These are phyloP conservation scores for Gossypium longicalyx DNA, from an alignment of 345 rosid genomes.

Conservation along the genomic window DNA sequence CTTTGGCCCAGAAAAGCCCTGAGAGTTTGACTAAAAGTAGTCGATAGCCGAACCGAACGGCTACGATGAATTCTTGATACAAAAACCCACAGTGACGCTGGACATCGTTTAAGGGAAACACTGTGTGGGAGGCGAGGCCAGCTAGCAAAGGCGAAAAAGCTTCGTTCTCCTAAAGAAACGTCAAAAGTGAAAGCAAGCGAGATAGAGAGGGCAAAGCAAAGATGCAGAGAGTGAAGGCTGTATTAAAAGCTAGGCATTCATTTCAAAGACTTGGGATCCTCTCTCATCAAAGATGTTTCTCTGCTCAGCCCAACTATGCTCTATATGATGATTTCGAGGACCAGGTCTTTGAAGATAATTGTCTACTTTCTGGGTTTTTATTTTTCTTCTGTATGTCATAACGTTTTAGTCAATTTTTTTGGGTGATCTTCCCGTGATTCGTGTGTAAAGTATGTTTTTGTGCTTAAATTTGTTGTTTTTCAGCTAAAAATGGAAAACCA, in stretches of 20 bases:
- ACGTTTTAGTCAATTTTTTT: neutral
- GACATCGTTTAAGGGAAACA: neutral
- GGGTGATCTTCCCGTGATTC: too few species aligned
- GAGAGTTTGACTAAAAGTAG: neutral
- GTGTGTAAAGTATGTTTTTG: neutral
- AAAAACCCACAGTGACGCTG: neutral
- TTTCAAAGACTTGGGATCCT: constrained; percentile 31
- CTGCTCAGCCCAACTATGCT: constrained; percentile 59
- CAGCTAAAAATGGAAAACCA: neutral
- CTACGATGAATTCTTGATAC: neutral
- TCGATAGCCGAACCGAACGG: neutral
- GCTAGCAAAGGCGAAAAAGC: neutral
- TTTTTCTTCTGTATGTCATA: neutral
- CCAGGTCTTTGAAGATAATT: constrained; percentile 36
- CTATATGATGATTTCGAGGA: constrained; percentile 45
- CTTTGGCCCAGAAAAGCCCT: neutral
- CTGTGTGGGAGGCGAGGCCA: neutral
- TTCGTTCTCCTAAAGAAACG: neutral
- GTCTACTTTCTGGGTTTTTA: neutral
- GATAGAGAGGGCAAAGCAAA: constrained; percentile 13
- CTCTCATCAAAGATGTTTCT: constrained; percentile 40
- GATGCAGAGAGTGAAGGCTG: constrained; percentile 53
- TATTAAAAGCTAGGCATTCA: constrained; percentile 33
- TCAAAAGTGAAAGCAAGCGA: neutral
- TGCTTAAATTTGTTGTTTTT: neutral